Percentiles rank a stretch among this genome's conserved stretches.
These are phyloP conservation scores for Arxiozyma slooffiae DNA, from an alignment of 1,139 yeast species.

Conservation along the genomic window DNA sequence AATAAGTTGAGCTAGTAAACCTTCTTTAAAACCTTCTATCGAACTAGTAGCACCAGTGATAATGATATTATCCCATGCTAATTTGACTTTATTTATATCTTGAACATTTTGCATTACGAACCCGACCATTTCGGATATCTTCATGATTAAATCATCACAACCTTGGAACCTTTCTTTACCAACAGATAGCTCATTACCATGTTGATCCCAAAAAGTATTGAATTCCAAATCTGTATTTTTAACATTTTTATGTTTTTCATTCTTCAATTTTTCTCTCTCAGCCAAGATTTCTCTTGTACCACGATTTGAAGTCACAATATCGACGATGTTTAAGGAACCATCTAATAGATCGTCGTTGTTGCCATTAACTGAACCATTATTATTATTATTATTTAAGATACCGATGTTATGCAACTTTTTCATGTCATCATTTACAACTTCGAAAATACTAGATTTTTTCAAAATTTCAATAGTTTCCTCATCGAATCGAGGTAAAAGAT, in stretches of 20 bases:
- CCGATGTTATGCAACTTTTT: slow-evolving; percentile 39
- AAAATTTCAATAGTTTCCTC: slow-evolving; percentile 58
- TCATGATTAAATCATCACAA: slow-evolving; percentile 45
- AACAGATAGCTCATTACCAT: slow-evolving; percentile 47
- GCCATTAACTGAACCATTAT: slow-evolving; percentile 22
- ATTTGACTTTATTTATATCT: slow-evolving; percentile 66
- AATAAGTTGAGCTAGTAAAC: slow-evolving; percentile 49
- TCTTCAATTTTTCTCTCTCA: slow-evolving; percentile 41
- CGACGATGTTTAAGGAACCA: slow-evolving; percentile 80
- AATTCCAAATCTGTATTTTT: slow-evolving; percentile 51
- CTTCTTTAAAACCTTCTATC: slow-evolving; percentile 70
- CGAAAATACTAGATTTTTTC: slow-evolving; percentile 67
- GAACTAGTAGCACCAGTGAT: slow-evolving; percentile 67
- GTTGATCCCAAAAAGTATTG: slow-evolving; percentile 54
- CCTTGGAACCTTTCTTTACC: slow-evolving; percentile 90
- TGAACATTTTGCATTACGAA: slow-evolving; percentile 46
- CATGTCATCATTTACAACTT: slow-evolving; percentile 57
- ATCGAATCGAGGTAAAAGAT: slow-evolving; percentile 49
- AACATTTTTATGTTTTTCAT: slow-evolving; percentile 29
- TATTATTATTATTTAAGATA: slow-evolving; percentile 14
- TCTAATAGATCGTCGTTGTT: slow-evolving; percentile 46
- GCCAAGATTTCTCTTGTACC: slow-evolving; percentile 53
- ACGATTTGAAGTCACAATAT: slow-evolving; percentile 69
- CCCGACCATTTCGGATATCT: slow-evolving; percentile 47
- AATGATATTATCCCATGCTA: slow-evolving; percentile 76